Conservation (phyloP, 1,139 yeast species). For the Candida tropicalis region DNA sequence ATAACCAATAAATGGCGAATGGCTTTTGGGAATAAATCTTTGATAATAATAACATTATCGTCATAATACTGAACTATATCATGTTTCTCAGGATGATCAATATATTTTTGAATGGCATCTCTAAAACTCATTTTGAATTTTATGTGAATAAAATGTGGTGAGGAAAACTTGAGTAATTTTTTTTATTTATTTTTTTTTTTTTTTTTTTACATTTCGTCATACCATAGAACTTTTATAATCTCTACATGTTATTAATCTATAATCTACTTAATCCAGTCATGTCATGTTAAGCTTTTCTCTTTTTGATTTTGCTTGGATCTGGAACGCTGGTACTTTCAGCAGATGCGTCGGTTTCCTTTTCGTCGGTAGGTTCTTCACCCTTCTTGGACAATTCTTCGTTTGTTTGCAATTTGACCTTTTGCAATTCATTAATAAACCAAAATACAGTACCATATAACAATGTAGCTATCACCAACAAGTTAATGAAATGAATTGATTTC, state of each 20-base stretch:
- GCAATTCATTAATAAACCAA: slow-evolving; percentile 84
- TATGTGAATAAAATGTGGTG: not conserved
- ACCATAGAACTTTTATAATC: not conserved
- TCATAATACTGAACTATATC: slow-evolving; percentile 45
- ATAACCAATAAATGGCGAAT: slow-evolving; percentile 61
- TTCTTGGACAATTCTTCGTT: slow-evolving; percentile 21
- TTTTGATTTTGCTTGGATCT: slow-evolving; percentile 9
- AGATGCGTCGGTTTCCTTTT: slow-evolving; percentile 2
- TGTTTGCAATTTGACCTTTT: slow-evolving; percentile 44
- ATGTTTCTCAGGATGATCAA: slow-evolving; percentile 30
- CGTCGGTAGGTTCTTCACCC: slow-evolving; percentile 14
- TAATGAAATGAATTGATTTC: slow-evolving; percentile 73
- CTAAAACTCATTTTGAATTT: slow-evolving; percentile 32
- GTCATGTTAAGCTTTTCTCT: slow-evolving; percentile 14
- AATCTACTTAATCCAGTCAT: not conserved
- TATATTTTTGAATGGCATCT: slow-evolving; percentile 36
- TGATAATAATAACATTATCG: slow-evolving; percentile 55
- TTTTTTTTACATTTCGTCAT: not conserved
- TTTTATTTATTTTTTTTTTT: not conserved
- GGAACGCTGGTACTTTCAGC: slow-evolving; percentile 4
- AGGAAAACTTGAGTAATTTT: not conserved
- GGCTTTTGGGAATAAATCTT: slow-evolving; percentile 69
- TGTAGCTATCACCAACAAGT: slow-evolving; percentile 67
- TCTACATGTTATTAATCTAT: not conserved
- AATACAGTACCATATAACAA: slow-evolving; percentile 77